These are phyloP conservation scores for Botrytis byssoidea DNA, from an alignment of 2,329 filamentous ascomycete species.

Conservation along the genomic window DNA sequence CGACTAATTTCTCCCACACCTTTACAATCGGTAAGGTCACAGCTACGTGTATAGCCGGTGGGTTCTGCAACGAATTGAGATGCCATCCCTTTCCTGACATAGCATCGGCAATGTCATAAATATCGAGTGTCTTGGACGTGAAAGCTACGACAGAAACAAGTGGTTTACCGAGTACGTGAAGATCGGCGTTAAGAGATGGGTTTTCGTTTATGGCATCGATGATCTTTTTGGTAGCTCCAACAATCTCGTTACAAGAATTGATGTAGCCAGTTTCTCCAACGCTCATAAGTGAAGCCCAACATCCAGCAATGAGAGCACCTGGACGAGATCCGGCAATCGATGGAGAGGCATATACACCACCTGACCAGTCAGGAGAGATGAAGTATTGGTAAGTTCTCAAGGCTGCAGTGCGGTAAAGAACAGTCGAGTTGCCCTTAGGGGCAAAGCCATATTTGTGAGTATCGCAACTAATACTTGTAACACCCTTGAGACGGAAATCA, in stretches of 20 bases:
- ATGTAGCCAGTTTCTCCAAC: conserved; percentile 88
- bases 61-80: conserved; percentile 88
- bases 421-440: conserved; percentile 92
- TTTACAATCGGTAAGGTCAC: conserved; percentile 84
- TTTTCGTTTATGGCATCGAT: conserved; percentile 69
- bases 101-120: conserved; percentile 90
- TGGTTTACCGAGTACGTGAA: conserved; percentile 79
- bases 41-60: conserved; percentile 89
- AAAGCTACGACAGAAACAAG: conserved; percentile 91
- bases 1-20: conserved; percentile 75
- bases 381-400: conserved; percentile 94
- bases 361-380: conserved; percentile 89
- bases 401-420: conserved; percentile 79
- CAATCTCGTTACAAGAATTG: conserved; percentile 81
- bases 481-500: conserved; percentile 90
- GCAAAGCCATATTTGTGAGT: conserved; percentile 99
- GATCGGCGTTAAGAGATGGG: conserved; percentile 65
- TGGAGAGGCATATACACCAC: conserved; percentile 92
- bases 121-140: conserved; percentile 75
- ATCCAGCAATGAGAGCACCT: conserved; percentile 90
- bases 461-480: conserved; percentile 93
- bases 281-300: conserved; percentile 89
- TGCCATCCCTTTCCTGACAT: conserved; percentile 90
- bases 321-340: conserved; percentile 89
- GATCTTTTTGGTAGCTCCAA: conserved; percentile 82